Evolutionary conservation across 2,329 filamentous ascomycete genomes (phyloP).

Genomic region (Fusarium napiforme): DNA sequence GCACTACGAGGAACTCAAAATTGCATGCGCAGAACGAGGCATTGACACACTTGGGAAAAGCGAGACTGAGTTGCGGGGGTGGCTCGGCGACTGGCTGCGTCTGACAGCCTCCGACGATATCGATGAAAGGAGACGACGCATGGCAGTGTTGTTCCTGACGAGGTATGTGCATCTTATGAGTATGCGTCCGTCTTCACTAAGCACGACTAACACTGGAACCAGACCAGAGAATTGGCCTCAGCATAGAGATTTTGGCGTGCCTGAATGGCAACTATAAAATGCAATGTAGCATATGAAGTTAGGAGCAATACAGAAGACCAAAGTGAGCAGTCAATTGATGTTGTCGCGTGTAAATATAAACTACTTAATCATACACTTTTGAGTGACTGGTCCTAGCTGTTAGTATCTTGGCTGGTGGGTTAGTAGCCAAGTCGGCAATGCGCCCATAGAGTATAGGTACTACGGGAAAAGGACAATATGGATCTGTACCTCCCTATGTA

Average conservation of each 20-base stretch:
- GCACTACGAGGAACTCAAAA: conserved; percentile 70
- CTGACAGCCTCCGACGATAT: conserved; percentile 54
- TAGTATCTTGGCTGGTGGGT: neutral
- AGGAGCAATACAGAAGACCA: neutral
- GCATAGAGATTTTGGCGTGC: conserved; percentile 54
- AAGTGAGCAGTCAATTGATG: conserved; percentile 7
- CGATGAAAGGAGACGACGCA: conserved; percentile 52
- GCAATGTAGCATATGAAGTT: conserved; percentile 3
- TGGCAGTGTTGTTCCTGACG: conserved; percentile 55
- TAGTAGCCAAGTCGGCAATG: neutral
- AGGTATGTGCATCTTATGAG: conserved; percentile 47
- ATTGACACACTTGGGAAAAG: conserved; percentile 67
- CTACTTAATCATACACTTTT: neutral
- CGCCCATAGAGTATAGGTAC: neutral
- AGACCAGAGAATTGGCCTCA: conserved; percentile 56
- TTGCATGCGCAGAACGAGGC: conserved; percentile 78
- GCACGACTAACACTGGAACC: conserved; percentile 16
- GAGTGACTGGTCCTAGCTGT: neutral
- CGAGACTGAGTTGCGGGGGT: conserved; percentile 64
- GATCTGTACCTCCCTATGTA: neutral
- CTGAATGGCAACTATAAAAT: conserved; percentile 53
- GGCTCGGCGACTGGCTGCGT: conserved; percentile 61
- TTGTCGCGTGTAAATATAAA: conserved; percentile 25
- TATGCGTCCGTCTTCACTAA: neutral
- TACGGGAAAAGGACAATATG: neutral